Base-by-base conservation (phyloP, 495 filamentous ascomycete species). In the Neurospora africana region DNA sequence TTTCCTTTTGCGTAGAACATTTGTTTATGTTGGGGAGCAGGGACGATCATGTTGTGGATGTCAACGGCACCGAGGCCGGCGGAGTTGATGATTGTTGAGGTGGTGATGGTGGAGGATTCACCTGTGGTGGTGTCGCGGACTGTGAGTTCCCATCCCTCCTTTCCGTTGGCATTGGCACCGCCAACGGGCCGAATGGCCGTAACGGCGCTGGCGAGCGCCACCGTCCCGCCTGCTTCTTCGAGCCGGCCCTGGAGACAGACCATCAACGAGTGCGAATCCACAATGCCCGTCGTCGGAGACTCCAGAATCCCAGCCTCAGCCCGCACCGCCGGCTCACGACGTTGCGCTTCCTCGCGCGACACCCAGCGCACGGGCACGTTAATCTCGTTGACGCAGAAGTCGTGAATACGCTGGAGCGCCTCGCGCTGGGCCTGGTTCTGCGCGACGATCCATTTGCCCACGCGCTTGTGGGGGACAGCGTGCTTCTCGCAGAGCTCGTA, bases 361-460 rank as follows among this genome's bases (percentile, higher is more conserved):
- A 98, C 77, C 79, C 93, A 92, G 36, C 88, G 86, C 35, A 91
- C 92, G 11, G 94, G 93, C 0, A 96, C 91, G 61, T 83, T 86
- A 69, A 95, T 85, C 17, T 77, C 76, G 35, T 83, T 79, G 37
- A 84, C 80, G 21, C 93, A 90, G 69, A 91, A 90, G 15, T 83
- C 83, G 77, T 94, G 89, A 19, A 95, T 81, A 17, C 84, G 85
- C 58, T 91, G 77, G 2, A 94, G 87, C 1, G 86, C 88, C 35
- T 85, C 87, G 81, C 86, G 88, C 79, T 98, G 91, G 43, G 83
- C 81, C 10, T 83, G 82, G 68, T 87, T 89, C 82, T 99, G 96
- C 2, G 95, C 95, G 1, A 99, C 90, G 75, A 99, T 90, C 93
- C 96, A 97, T 85, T 99, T 99, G 61, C 93, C 93, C 23, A 87